A percentile compares a stretch with the other conserved stretches of the same genome.
phyloP scores from a whole-genome alignment of 2,329 filamentous ascomycete species.

The Sodiomyces alkalinus region DNA sequence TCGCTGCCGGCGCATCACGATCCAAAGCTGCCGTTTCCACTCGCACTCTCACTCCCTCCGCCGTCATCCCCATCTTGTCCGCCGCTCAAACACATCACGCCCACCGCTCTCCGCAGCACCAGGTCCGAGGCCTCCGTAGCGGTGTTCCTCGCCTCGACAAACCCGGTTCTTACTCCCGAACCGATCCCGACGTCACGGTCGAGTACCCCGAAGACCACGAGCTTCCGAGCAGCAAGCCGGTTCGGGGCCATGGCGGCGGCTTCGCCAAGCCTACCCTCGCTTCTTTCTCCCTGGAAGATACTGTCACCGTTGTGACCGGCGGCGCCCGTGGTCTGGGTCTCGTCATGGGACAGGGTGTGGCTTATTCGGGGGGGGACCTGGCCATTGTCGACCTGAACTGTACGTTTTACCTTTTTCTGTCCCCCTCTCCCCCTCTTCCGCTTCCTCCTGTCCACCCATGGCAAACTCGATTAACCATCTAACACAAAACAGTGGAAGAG shows the following conservation, averaged over 20 bases:
- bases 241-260: conserved; percentile 61
- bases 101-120: conserved; percentile 11
- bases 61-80: conserved; percentile 9
- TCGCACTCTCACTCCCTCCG: conserved; percentile 5
- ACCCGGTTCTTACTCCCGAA: conserved; percentile 59
- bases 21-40: conserved; percentile 1
- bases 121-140: conserved; percentile 16
- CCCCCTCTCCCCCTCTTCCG: too few relatives aligned
- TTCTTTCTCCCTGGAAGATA: conserved; percentile 73
- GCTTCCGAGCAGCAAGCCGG: conserved; percentile 54
- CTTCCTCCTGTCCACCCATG: too few relatives aligned
- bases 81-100: conserved; percentile 3
- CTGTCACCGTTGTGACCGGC: conserved; percentile 75
- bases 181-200: conserved; percentile 62
- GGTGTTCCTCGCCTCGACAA: conserved; percentile 20
- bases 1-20: conserved; percentile 5
- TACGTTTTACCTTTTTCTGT: too few relatives aligned
- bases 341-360: conserved; percentile 85
- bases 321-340: conserved; percentile 79
- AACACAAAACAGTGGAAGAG: too few relatives aligned
- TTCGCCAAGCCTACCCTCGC: conserved; percentile 77
- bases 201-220: conserved; percentile 64
- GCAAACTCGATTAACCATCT: conserved; percentile 25
- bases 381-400: conserved; percentile 91
- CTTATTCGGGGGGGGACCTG: conserved; percentile 74